Conservation (phyloP, 225 moss, liverwort and hornwort genomes). For the Antitrichia curtipendula region DNA sequence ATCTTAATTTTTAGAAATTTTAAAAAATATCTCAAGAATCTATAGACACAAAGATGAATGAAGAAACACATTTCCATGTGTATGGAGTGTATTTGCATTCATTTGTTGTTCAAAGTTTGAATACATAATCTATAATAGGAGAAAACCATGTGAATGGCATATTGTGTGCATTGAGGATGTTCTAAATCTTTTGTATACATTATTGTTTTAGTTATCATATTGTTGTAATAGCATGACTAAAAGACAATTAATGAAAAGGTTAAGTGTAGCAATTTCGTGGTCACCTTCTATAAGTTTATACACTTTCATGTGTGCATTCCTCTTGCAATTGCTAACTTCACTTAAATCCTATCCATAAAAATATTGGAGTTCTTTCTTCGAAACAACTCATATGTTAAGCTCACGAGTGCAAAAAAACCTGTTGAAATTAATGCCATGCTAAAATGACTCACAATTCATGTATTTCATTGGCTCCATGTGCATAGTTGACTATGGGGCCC, state of each 20-base stretch:
- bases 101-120: not conserved
- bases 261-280: not conserved
- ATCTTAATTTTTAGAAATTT: not conserved
- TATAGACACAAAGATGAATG: not conserved
- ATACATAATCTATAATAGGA: not conserved
- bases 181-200: not conserved
- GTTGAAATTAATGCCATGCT: not conserved
- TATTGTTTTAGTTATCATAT: accelerated
- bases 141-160: not conserved
- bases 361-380: not conserved
- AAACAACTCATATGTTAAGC: not conserved
- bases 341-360: not conserved
- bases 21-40: not conserved
- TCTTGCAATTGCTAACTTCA: not conserved
- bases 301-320: not conserved
- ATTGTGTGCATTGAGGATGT: not conserved
- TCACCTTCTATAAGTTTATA: not conserved
- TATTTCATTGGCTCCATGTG: no score
- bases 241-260: not conserved
- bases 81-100: not conserved
- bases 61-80: not conserved
- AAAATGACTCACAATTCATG: no score
- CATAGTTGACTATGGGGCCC: not conserved
- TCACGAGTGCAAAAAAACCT: not conserved
- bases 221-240: not conserved